These are phyloP conservation scores for Kurtzmaniella quercitrusa DNA, from an alignment of 1,139 yeast species.

Conservation along the genomic window DNA sequence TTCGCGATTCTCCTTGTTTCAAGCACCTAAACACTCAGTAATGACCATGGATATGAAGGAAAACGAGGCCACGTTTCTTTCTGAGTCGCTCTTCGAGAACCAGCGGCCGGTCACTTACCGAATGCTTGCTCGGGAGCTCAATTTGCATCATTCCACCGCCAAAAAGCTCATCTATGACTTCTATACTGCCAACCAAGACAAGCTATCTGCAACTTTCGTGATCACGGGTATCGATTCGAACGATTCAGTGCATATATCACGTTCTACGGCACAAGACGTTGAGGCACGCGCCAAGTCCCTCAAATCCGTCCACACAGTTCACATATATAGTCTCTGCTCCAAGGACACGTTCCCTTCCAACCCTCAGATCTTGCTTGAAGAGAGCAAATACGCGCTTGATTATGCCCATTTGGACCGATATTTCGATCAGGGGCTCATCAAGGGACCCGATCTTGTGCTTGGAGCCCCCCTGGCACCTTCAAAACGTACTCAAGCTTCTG, in stretches of 20 bases:
- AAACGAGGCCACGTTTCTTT: conserved; percentile 26
- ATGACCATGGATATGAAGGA: conserved; percentile 35
- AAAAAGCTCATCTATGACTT: conserved; percentile 28
- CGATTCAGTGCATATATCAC: conserved; percentile 16
- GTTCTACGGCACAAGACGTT: conserved; percentile 10
- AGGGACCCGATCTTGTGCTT: conserved; percentile 27
- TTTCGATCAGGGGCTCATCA: conserved; percentile 28
- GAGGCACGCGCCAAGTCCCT: conserved; percentile 14
- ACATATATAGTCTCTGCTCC: conserved; percentile 26
- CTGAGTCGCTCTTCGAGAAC: conserved; percentile 22
- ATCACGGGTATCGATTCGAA: conserved; percentile 22
- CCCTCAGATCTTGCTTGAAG: conserved; percentile 28
- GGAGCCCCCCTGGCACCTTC: conserved; percentile 2
- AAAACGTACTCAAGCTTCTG: background rate
- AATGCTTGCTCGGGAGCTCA: conserved; percentile 22
- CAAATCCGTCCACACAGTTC: conserved; percentile 22
- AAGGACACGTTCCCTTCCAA: conserved; percentile 15
- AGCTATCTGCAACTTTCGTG: conserved; percentile 30
- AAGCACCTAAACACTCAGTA: background rate
- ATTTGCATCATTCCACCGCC: conserved; percentile 26
- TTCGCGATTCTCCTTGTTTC: background rate
- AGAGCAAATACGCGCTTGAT: conserved; percentile 19
- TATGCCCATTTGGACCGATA: conserved; percentile 17
- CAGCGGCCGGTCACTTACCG: conserved; percentile 27
- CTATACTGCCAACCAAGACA: conserved; percentile 27